Evolutionary conservation across 768 basidiomycete species (phyloP), one percentile per base, ranked within the genome.

Genomic region (Wakefieldia striispora): DNA sequence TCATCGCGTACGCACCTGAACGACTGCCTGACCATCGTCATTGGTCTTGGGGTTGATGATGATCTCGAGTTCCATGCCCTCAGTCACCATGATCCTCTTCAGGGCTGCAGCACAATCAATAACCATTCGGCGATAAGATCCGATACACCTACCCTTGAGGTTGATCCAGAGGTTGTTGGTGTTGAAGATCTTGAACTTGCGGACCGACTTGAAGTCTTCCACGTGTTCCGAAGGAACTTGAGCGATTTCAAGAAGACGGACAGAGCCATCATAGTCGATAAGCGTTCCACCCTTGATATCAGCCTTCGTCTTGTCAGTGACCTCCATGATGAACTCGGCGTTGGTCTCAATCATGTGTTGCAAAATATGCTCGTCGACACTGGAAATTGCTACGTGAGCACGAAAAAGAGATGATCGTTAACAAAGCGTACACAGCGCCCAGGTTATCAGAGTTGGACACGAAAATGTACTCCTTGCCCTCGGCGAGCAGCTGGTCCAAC

Each of bases 141-240:
- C 6, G 40, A 47, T 11, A 21, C 19, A 40, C 64, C 43, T 31
- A 72, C 75, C 75, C 62, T 69, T 71, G 41, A 82, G 67, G 59
- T 80, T 72, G 61, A 79, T 71, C 77, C 78, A 84, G 46, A 83
- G 62, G 61, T 83, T 84, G 70, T 86, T 86, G 21, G 83, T 83
- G 70, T 86, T 86, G 78, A 88, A 84, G 59, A 84, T 82, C 74
- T 87, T 85, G 81, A 91, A 91, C 67, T 86, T 87, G 55, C 85
- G 77, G 38, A 84, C 73, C 61, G 77, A 80, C 64, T 85, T 85
- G 79, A 87, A 87, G 63, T 85, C 84, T 61, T 87, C 83, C 42
- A 84, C 71, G 59, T 86, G 86, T 63, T 85, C 85, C 31, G 74
- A 77, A 20, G 84, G 81, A 7, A 88, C 86, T 64, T 88, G 85